phyloP scores from a whole-genome alignment of 257 asterid species.

The Schizonepeta tenuifolia region DNA sequence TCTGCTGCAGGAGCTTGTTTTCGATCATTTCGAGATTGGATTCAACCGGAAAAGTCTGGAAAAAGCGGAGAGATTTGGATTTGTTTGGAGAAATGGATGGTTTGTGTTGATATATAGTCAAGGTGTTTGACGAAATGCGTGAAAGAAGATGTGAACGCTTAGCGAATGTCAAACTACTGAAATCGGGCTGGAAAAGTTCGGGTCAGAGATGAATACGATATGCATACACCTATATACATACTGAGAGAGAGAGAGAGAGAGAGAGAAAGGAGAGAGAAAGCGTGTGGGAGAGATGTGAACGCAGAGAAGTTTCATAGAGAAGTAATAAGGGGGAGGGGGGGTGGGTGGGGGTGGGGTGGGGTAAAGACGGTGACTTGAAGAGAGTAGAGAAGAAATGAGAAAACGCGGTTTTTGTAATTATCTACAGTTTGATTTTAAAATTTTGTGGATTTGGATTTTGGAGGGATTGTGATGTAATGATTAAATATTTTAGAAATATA shows the following conservation, averaged over 20 bases:
- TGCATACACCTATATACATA: neutral
- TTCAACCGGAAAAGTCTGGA: neutral
- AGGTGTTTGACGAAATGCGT: slow-evolving; percentile 53
- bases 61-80: neutral
- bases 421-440: neutral
- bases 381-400: slow-evolving; percentile 12
- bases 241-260: slow-evolving; percentile 20
- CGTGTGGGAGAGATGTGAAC: slow-evolving; percentile 62
- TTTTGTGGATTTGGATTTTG: neutral
- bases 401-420: slow-evolving; percentile 31
- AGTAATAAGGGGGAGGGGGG: neutral
- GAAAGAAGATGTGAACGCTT: slow-evolving; percentile 55
- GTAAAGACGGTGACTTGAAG: slow-evolving; percentile 34
- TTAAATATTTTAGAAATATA: neutral
- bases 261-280: slow-evolving; percentile 30
- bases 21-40: slow-evolving; percentile 51
- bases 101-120: slow-evolving; percentile 33
- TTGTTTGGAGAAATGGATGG: neutral
- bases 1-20: slow-evolving; percentile 38
- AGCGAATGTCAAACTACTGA: slow-evolving; percentile 41
- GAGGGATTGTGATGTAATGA: neutral
- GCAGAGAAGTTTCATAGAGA: slow-evolving; percentile 49
- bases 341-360: neutral
- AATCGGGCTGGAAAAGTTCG: slow-evolving; percentile 38
- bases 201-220: slow-evolving; percentile 25